phyloP scores from a whole-genome alignment of 495 filamentous ascomycete species.

The Tuber melanosporum region DNA sequence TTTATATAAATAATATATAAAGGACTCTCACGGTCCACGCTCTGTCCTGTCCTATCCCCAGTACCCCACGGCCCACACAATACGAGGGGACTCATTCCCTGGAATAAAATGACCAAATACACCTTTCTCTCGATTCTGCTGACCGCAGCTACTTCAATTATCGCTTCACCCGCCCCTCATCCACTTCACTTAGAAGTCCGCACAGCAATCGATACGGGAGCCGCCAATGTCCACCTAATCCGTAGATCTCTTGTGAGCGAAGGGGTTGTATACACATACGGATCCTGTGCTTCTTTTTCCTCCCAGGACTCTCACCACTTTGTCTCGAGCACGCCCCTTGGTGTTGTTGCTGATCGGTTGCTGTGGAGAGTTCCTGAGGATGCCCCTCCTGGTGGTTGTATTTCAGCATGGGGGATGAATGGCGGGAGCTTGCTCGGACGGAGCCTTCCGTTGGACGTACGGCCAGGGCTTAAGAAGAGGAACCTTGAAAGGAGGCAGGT shows the following conservation, averaged over 20 bases:
- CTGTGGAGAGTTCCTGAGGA: conserved; percentile 54
- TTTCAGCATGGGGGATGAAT: conserved; percentile 50
- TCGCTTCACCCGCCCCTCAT: background rate
- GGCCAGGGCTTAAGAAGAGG: conserved; percentile 36
- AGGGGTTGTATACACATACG: conserved; percentile 46
- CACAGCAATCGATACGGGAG: conserved; percentile 43
- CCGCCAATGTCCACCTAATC: conserved; percentile 47
- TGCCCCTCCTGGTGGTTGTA: conserved; percentile 46
- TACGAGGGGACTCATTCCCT: background rate
- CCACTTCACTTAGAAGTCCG: background rate
- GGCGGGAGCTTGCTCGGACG: conserved; percentile 44
- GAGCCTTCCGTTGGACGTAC: conserved; percentile 45
- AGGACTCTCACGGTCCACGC: background rate
- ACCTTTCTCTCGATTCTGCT: background rate
- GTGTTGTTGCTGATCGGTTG: conserved; percentile 27
- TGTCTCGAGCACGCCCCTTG: conserved; percentile 26
- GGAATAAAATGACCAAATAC: background rate
- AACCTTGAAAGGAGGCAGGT: background rate
- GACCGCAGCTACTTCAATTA: background rate
- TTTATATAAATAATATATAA: background rate
- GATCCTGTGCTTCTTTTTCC: conserved; percentile 39
- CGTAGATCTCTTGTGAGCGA: conserved; percentile 36
- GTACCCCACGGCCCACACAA: background rate
- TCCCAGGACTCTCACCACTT: conserved; percentile 40
- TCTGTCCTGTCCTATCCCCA: background rate